phyloP scores from a whole-genome alignment of 805 yeast genomes.

The Hanseniaspora vineae region DNA sequence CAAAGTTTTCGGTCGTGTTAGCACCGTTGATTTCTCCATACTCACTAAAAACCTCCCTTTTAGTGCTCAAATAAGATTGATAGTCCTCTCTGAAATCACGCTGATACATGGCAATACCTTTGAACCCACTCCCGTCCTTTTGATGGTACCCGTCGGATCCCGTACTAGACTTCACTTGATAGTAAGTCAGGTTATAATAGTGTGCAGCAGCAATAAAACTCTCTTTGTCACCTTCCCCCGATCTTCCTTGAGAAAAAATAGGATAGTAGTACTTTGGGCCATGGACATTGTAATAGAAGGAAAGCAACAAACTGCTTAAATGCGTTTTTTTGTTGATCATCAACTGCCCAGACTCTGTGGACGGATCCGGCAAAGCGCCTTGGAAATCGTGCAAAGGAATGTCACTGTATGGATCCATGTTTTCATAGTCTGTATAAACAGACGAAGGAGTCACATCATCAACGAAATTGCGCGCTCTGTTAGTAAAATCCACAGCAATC shows the following conservation, averaged over 20 bases:
- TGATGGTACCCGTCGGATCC: slow-evolving; percentile 26
- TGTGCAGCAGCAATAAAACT: slow-evolving; percentile 57
- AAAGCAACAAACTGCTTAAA: slow-evolving; percentile 41
- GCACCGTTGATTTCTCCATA: neutral
- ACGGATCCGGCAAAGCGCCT: slow-evolving; percentile 55
- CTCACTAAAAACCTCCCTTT: slow-evolving; percentile 8
- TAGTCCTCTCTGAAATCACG: slow-evolving; percentile 55
- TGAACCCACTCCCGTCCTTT: slow-evolving; percentile 26
- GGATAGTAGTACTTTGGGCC: slow-evolving; percentile 64
- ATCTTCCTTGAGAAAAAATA: slow-evolving; percentile 57
- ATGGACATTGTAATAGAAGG: slow-evolving; percentile 51
- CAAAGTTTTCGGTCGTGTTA: too few species aligned
- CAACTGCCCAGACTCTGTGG: slow-evolving; percentile 63
- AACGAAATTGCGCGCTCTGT: slow-evolving; percentile 24
- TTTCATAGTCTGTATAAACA: slow-evolving; percentile 10
- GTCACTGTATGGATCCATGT: slow-evolving; percentile 13
- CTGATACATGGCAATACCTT: slow-evolving; percentile 74
- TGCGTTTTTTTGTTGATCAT: slow-evolving; percentile 50
- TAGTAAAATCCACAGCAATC: slow-evolving; percentile 29
- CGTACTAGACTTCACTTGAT: slow-evolving; percentile 32
- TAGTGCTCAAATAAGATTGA: slow-evolving; percentile 10
- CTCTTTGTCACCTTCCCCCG: slow-evolving; percentile 75
- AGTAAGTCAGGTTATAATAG: slow-evolving; percentile 32
- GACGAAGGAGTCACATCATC: slow-evolving; percentile 24
- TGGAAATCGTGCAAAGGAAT: slow-evolving; percentile 45